Percentiles rank a stretch among this genome's conserved stretches.
These are phyloP conservation scores for Eucalyptus cloeziana DNA, from an alignment of 345 rosid genomes.

Conservation along the genomic window DNA sequence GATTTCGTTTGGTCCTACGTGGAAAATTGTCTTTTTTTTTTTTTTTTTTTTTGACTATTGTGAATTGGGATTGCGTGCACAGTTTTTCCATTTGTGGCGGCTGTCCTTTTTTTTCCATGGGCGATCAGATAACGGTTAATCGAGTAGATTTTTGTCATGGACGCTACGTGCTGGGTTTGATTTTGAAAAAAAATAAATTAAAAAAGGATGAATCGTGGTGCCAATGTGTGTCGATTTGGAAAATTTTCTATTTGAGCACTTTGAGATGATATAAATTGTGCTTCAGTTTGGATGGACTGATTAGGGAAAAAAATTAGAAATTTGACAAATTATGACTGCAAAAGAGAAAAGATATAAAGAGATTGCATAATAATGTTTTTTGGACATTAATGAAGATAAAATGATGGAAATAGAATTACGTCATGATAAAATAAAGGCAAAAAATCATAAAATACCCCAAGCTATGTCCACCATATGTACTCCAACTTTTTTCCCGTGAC, in stretches of 20 bases:
- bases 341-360: neutral
- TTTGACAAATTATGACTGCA: too few species aligned
- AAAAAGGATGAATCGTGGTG: accelerated
- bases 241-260: neutral
- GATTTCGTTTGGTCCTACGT: neutral
- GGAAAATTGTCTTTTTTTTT: neutral
- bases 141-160: neutral
- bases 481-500: too few species aligned
- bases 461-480: neutral
- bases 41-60: neutral
- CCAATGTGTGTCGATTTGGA: neutral
- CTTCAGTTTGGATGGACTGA: neutral
- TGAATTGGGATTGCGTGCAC: neutral
- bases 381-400: neutral
- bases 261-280: neutral
- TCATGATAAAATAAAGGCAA: neutral
- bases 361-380: neutral
- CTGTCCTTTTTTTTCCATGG: neutral
- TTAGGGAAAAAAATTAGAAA: neutral
- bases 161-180: accelerated
- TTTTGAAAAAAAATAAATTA: neutral
- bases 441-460: too few species aligned
- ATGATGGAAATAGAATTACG: too few species aligned
- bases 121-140: accelerated
- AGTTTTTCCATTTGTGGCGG: neutral